Conservation (phyloP, 768 basidiomycete genomes). For the Hericium rajendrae region DNA sequence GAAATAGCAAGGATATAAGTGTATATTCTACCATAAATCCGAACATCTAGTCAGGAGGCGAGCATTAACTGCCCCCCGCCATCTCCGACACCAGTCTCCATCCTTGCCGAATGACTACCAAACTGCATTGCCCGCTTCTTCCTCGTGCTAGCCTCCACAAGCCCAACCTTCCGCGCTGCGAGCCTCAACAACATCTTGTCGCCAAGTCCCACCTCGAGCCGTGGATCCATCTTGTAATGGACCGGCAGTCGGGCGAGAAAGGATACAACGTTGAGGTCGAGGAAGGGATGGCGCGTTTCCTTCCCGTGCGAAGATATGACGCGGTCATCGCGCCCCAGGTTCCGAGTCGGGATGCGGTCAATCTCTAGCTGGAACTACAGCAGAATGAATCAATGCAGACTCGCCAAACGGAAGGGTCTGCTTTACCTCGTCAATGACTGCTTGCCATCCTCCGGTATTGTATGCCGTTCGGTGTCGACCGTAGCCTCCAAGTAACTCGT, state of each 20-base stretch:
- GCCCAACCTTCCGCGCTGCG: constrained; percentile 62
- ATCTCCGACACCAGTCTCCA: constrained; percentile 51
- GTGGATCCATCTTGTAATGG: constrained; percentile 71
- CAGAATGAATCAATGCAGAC: constrained; percentile 3
- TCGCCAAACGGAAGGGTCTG: background rate
- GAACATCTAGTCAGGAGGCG: too few species aligned
- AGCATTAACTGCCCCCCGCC: constrained; percentile 29
- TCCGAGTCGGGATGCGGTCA: constrained; percentile 77
- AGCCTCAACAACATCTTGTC: constrained; percentile 83
- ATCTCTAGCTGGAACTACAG: constrained; percentile 81
- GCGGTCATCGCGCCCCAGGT: constrained; percentile 91
- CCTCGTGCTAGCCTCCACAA: constrained; percentile 60
- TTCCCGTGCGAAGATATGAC: constrained; percentile 87
- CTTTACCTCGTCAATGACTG: constrained; percentile 70
- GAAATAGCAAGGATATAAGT: too few species aligned
- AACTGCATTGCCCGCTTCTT: constrained; percentile 98
- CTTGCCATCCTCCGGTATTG: constrained; percentile 56
- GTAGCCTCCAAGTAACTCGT: constrained; percentile 93
- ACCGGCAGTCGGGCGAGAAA: constrained; percentile 77
- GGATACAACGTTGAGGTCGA: constrained; percentile 68
- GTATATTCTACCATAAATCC: too few species aligned
- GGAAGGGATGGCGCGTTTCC: constrained; percentile 87
- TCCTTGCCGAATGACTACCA: constrained; percentile 78
- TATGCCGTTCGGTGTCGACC: constrained; percentile 78
- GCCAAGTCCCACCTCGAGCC: constrained; percentile 66